Evolutionary conservation across 2,329 filamentous ascomycete genomes (phyloP).

Genomic region (Byssoonygena ceratinophila): DNA sequence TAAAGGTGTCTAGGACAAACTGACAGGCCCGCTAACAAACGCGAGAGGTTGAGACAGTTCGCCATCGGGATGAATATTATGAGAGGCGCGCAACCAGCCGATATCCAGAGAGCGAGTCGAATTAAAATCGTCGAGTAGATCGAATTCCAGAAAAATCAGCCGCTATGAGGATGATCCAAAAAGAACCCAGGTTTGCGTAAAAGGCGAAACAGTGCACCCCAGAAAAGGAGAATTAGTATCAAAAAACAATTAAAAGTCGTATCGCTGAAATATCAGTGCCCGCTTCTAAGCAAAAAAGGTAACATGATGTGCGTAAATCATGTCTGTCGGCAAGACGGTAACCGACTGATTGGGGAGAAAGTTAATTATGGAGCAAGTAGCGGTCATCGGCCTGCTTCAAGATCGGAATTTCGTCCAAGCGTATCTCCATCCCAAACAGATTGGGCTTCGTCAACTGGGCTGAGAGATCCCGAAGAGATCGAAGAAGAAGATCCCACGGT

Average conservation of each 20-base stretch:
- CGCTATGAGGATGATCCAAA: not conserved
- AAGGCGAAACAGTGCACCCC: slow-evolving; percentile 17
- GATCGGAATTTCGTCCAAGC: slow-evolving; percentile 29
- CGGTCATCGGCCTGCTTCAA: slow-evolving; percentile 31
- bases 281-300: slow-evolving; percentile 29
- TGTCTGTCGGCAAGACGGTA: slow-evolving; percentile 7
- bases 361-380: not conserved
- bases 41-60: not conserved
- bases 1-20: not conserved
- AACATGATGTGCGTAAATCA: slow-evolving; percentile 29
- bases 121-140: slow-evolving; percentile 6
- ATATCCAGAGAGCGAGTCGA: not conserved
- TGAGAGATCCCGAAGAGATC: slow-evolving; percentile 55
- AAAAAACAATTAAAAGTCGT: slow-evolving; percentile 29
- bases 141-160: slow-evolving; percentile 10
- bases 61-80: slow-evolving; percentile 1
- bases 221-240: slow-evolving; percentile 2
- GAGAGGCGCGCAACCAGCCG: not conserved
- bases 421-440: slow-evolving; percentile 34
- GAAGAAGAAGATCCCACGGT: slow-evolving; percentile 74
- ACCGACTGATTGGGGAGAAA: not conserved
- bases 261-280: slow-evolving; percentile 25
- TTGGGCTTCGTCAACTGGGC: slow-evolving; percentile 51
- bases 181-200: slow-evolving; percentile 17
- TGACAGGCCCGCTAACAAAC: not conserved